These are phyloP conservation scores for Apophysomyces variabilis DNA, from an alignment of 371 early-diverging fungal genomes.

Conservation along the genomic window DNA sequence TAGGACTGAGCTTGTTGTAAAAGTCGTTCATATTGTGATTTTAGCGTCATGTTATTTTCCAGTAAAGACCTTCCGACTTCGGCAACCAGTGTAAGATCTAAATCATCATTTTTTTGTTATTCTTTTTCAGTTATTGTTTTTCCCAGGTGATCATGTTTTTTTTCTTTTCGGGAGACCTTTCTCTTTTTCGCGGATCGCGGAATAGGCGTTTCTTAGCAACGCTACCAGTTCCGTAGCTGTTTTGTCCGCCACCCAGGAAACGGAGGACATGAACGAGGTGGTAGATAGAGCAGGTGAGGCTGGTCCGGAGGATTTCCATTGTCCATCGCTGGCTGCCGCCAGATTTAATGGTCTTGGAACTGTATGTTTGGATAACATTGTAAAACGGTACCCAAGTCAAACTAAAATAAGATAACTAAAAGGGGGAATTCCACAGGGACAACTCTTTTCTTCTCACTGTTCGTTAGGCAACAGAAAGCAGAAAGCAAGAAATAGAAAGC, in stretches of 20 bases:
- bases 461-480: too few relatives aligned
- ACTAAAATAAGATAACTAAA: constrained; percentile 3
- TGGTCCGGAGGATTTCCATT: constrained; percentile 16
- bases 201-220: constrained; percentile 27
- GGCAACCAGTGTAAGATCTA: constrained; percentile 54
- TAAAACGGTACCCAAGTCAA: constrained; percentile 8
- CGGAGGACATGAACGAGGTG: constrained; percentile 23
- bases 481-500: background rate
- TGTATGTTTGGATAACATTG: constrained; percentile 10
- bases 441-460: background rate
- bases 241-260: constrained; percentile 24
- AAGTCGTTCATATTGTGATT: constrained; percentile 46
- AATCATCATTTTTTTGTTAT: background rate
- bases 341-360: constrained; percentile 3
- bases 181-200: constrained; percentile 34
- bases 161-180: constrained; percentile 21
- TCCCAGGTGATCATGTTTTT: constrained; percentile 8
- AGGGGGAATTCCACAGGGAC: background rate
- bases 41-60: constrained; percentile 46
- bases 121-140: background rate
- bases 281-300: constrained; percentile 23
- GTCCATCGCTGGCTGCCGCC: constrained; percentile 2
- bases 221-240: constrained; percentile 27
- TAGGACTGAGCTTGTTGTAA: constrained; percentile 30
- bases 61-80: constrained; percentile 53